phyloP scores from a whole-genome alignment of 345 rosid genomes.

The Rubroshorea leprosula region DNA sequence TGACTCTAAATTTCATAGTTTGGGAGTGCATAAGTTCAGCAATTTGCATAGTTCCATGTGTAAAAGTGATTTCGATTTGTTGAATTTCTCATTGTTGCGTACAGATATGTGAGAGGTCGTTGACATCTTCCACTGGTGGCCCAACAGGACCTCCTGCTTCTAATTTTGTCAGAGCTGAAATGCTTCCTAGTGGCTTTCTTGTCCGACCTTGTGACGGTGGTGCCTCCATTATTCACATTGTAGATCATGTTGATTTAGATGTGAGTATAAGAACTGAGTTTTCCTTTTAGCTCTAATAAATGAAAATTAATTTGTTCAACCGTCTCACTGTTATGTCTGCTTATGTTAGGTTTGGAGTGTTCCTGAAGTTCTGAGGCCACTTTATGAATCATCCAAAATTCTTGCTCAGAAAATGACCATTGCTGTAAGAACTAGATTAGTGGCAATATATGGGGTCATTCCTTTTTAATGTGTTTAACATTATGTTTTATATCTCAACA shows the following conservation, averaged over 20 bases:
- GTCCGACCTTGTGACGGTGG: conserved; percentile 96
- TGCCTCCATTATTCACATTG: conserved; percentile 89
- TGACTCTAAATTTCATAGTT: too few species aligned
- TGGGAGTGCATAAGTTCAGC: not conserved
- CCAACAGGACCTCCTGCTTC: conserved; percentile 73
- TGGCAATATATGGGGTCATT: not conserved
- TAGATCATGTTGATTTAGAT: conserved; percentile 93
- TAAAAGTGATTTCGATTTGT: not conserved
- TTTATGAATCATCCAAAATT: conserved; percentile 86
- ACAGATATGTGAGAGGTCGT: conserved; percentile 92
- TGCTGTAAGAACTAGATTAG: conserved; percentile 46
- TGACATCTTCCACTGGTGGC: conserved; percentile 75
- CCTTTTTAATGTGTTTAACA: not conserved
- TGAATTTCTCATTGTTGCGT: conserved; percentile 8
- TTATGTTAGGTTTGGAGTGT: conserved; percentile 69
- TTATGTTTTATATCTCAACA: conserved; percentile 4
- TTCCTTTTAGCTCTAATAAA: not conserved
- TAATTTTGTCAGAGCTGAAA: conserved; percentile 78
- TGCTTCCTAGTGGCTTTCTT: conserved; percentile 89
- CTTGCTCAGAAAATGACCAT: conserved; percentile 93
- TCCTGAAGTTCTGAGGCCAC: conserved; percentile 95
- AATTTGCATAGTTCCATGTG: too few species aligned
- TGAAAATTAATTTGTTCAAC: not conserved
- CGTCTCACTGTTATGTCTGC: not conserved
- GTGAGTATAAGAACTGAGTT: conserved; percentile 34